phyloP scores from a whole-genome alignment of 2,329 filamentous ascomycete genomes.

The Talaromyces sp. region DNA sequence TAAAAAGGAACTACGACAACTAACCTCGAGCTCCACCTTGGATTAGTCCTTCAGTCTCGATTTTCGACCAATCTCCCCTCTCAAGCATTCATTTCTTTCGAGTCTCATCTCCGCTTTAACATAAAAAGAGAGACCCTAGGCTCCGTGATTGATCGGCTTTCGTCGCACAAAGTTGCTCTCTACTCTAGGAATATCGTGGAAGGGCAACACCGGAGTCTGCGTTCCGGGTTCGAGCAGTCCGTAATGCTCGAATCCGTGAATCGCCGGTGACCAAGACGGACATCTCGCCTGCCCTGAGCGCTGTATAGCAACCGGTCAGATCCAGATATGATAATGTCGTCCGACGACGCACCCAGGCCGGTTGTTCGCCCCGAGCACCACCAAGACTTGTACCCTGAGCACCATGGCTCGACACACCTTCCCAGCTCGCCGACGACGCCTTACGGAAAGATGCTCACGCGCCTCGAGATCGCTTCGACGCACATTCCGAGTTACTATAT shows the following conservation, averaged over 20 bases:
- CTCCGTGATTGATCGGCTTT: not conserved
- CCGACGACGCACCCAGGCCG: conserved; percentile 37
- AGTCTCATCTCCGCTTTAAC: not conserved
- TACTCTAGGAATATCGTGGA: conserved; percentile 9
- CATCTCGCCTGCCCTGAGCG: conserved; percentile 31
- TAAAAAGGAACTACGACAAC: not conserved
- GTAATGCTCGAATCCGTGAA: conserved; percentile 39
- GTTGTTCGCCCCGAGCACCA: conserved; percentile 28
- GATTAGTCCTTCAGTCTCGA: not conserved
- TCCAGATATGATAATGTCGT: conserved; percentile 44
- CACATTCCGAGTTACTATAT: conserved; percentile 55
- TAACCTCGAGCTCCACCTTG: not conserved
- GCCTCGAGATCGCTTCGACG: conserved; percentile 40
- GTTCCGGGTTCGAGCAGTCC: conserved; percentile 37
- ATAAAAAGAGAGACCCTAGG: not conserved
- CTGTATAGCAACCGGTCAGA: conserved; percentile 22
- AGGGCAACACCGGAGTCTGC: conserved; percentile 21
- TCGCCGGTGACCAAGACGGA: conserved; percentile 38
- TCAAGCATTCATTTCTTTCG: not conserved
- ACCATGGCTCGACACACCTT: conserved; percentile 9
- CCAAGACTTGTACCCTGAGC: conserved; percentile 18
- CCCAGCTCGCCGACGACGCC: conserved; percentile 18
- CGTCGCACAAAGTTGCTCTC: conserved; percentile 5
- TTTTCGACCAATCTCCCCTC: not conserved
- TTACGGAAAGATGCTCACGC: conserved; percentile 29